Evolutionary conservation across 176 grass and related monocot genomes (phyloP).

Genomic region (Eremochloa ophiuroides): DNA sequence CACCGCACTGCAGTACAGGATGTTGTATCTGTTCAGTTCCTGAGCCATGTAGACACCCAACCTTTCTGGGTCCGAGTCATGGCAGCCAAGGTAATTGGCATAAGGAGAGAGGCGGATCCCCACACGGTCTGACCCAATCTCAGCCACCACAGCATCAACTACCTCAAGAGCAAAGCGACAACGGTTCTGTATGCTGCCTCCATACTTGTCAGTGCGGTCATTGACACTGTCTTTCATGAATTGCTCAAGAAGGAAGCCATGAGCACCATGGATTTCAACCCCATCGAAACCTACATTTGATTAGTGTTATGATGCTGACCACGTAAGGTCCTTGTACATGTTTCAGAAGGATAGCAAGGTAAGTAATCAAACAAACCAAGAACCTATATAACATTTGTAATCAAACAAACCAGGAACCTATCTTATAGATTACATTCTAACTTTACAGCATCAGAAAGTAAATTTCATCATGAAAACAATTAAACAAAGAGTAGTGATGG

Average conservation of each 20-base stretch:
- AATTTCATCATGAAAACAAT: neutral
- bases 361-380: neutral
- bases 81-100: slow-evolving; percentile 16
- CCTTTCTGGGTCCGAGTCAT: slow-evolving; percentile 36
- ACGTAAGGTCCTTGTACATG: neutral
- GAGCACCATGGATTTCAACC: slow-evolving; percentile 54
- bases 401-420: neutral
- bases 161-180: slow-evolving; percentile 56
- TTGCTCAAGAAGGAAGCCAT: slow-evolving; percentile 56
- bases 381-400: neutral
- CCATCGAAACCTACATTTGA: slow-evolving; percentile 51
- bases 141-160: slow-evolving; percentile 15
- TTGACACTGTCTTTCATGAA: slow-evolving; percentile 52
- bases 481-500: neutral
- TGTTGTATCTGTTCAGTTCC: slow-evolving; percentile 26
- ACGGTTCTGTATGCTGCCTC: slow-evolving; percentile 37
- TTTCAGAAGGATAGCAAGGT: neutral
- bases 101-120: slow-evolving; percentile 55
- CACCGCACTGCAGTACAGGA: slow-evolving; percentile 52
- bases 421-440: neutral
- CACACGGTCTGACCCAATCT: slow-evolving; percentile 36
- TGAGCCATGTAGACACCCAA: slow-evolving; percentile 49
- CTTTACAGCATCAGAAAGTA: neutral
- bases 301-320: neutral
- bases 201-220: slow-evolving; percentile 43